Conservation (phyloP, 306 rosid species). For the Gastrolobium villosum region DNA sequence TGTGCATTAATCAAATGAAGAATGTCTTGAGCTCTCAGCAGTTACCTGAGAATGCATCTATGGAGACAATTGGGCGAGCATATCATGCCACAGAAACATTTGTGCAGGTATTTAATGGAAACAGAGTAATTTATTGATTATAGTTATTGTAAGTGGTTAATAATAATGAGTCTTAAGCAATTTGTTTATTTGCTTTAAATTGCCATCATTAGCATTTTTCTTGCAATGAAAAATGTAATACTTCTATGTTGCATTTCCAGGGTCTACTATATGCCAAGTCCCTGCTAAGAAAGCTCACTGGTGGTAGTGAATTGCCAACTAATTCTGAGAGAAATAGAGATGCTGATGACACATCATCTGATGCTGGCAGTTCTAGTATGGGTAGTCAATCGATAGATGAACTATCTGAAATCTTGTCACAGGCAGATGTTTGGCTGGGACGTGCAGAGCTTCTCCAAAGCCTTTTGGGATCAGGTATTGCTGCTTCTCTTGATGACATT, state of each 20-base stretch:
- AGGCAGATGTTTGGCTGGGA: slow-evolving; percentile 84
- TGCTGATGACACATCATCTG: slow-evolving; percentile 89
- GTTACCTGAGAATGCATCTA: slow-evolving; percentile 89
- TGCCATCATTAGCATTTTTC: slow-evolving; percentile 43
- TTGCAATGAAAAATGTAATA: slow-evolving; percentile 24
- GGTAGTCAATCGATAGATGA: slow-evolving; percentile 94
- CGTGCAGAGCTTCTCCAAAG: slow-evolving; percentile 98
- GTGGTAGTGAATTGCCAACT: slow-evolving; percentile 70
- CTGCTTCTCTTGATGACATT: slow-evolving; percentile 94
- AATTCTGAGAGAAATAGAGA: slow-evolving; percentile 88
- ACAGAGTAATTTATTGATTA: slow-evolving; percentile 29
- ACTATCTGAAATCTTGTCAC: slow-evolving; percentile 82
- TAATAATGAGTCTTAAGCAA: slow-evolving; percentile 1
- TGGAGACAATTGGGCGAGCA: slow-evolving; percentile 97
- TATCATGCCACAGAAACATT: slow-evolving; percentile 94
- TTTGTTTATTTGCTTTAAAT: slow-evolving; percentile 39
- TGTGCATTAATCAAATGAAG: slow-evolving; percentile 95
- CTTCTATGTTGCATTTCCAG: slow-evolving; percentile 60
- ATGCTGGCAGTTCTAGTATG: slow-evolving; percentile 96
- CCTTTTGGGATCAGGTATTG: slow-evolving; percentile 96
- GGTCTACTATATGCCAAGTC: slow-evolving; percentile 89
- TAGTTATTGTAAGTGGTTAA: slow-evolving; percentile 26
- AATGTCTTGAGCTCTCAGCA: slow-evolving; percentile 85
- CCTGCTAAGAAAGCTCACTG: slow-evolving; percentile 85
- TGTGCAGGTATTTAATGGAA: slow-evolving; percentile 79